Conservation (phyloP, 148 eudicot species). For the Arbutus unedo region DNA sequence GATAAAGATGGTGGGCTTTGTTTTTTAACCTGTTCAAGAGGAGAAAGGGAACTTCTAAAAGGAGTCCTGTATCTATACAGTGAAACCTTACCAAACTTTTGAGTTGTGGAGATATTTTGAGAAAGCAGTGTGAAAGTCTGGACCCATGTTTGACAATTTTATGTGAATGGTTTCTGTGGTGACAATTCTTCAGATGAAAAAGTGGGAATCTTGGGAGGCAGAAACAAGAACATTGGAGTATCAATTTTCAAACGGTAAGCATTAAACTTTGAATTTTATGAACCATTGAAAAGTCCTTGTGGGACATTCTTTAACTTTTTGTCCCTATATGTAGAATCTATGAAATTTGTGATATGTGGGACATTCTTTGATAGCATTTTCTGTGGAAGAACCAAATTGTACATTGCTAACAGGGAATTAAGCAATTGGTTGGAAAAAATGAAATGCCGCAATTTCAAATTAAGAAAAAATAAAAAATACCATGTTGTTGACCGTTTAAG, state of each 20-base stretch:
- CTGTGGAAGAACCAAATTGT: too few species aligned
- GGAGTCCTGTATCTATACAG: not conserved
- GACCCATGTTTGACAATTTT: not conserved
- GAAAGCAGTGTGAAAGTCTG: not conserved
- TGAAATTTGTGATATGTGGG: not conserved
- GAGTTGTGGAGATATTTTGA: not conserved
- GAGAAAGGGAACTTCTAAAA: conserved; percentile 12
- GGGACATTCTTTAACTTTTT: not conserved
- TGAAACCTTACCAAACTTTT: conserved; percentile 4
- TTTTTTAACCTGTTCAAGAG: not conserved
- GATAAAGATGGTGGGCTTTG: too few species aligned
- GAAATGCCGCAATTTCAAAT: too few species aligned
- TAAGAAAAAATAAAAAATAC: not conserved
- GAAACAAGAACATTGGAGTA: conserved; percentile 45
- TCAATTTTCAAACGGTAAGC: conserved; percentile 39
- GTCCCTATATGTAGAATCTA: not conserved
- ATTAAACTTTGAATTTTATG: not conserved
- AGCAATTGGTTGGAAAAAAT: too few species aligned
- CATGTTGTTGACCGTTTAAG: not conserved
- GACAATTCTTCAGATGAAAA: conserved; percentile 31
- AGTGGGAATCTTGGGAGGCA: conserved; percentile 49
- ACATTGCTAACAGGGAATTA: too few species aligned
- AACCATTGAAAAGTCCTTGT: not conserved
- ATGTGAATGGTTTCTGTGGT: not conserved
- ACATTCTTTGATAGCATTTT: too few species aligned